Evolutionary conservation across 2,329 filamentous ascomycete species (phyloP), one percentile per base, ranked within the genome.

Genomic region (Kalaharituber pfeilii): DNA sequence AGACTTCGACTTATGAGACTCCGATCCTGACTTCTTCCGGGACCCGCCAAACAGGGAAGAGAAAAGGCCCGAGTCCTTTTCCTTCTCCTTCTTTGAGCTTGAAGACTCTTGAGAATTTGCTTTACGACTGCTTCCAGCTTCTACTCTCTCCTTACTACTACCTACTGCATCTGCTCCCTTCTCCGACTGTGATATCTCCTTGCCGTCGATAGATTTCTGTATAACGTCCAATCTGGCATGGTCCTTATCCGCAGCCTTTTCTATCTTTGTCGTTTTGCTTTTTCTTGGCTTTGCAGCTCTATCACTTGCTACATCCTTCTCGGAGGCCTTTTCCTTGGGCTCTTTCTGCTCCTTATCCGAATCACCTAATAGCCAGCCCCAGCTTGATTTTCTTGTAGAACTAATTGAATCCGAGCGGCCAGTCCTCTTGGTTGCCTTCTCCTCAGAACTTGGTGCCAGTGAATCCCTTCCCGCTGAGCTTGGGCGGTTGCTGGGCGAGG

Each of bases 41-140:
- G 82, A 78, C 42, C 86, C 84, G 15, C 87, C 86, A 65, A 98
- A 96, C 53, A 98, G 80, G 1, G 87, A 91, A 0, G 87, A 89
- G 62, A 98, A 88, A n/a, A 96, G 75, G 6, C 87, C 81, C 57
- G 94, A 86, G 65, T 93, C 94, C 61, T 95, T 88, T 67, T 88
- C 94, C 70, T 89, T 94, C 67, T 88, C 94, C 70, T 89, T 94
- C 9, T 70, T 60, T 9, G 47, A 29, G 13, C 55, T 54, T 50
- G 54, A 39, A 1, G 58, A 28, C 51, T 61, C 59, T 15, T 29
- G 30, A 22, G 56, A 55, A 42, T 59, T 57, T n/a, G 59, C 57
- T 49, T 60, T 60, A 26, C 57, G 55, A 15, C 57, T 56, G 53
- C 9, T n/a, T 9, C 9, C 9, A 2, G 42, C 42, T 20, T 50